These are phyloP conservation scores for Syzygium aqueum DNA, from an alignment of 345 rosid species.

Conservation along the genomic window DNA sequence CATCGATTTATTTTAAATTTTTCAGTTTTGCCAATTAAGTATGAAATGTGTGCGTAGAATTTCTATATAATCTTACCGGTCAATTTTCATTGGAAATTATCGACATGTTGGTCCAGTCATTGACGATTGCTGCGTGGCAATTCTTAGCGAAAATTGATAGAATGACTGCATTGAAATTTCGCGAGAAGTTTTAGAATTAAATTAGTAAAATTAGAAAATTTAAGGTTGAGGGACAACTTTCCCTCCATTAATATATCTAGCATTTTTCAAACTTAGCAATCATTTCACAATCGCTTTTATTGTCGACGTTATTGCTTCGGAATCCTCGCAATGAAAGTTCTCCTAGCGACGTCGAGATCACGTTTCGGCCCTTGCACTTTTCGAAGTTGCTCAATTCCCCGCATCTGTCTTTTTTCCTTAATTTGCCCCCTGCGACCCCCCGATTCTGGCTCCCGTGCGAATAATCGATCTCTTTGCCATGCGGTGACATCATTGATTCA, in stretches of 20 bases:
- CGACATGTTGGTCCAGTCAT: background rate
- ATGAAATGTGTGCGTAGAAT: rapidly evolving
- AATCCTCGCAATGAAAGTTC: background rate
- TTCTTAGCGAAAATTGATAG: rapidly evolving
- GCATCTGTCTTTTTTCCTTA: background rate
- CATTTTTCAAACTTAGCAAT: background rate
- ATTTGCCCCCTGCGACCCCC: background rate
- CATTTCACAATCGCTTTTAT: rapidly evolving
- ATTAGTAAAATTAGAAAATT: rapidly evolving
- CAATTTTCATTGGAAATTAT: rapidly evolving
- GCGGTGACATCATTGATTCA: background rate
- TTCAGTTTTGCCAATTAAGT: background rate
- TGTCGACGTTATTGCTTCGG: too few relatives aligned
- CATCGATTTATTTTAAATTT: rapidly evolving
- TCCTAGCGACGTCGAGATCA: background rate
- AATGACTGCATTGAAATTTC: rapidly evolving
- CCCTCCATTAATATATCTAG: background rate
- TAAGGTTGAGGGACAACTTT: rapidly evolving
- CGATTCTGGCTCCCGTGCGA: rapidly evolving
- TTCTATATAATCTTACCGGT: rapidly evolving
- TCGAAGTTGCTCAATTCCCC: background rate
- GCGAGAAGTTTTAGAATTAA: background rate
- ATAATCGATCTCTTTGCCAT: background rate
- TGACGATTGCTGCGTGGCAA: too few relatives aligned
- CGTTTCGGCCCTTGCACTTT: background rate